Percentiles rank a stretch among this genome's conserved stretches.
phyloP scores from a whole-genome alignment of 148 eudicot genomes.

The Mesembryanthemum crystallinum region DNA sequence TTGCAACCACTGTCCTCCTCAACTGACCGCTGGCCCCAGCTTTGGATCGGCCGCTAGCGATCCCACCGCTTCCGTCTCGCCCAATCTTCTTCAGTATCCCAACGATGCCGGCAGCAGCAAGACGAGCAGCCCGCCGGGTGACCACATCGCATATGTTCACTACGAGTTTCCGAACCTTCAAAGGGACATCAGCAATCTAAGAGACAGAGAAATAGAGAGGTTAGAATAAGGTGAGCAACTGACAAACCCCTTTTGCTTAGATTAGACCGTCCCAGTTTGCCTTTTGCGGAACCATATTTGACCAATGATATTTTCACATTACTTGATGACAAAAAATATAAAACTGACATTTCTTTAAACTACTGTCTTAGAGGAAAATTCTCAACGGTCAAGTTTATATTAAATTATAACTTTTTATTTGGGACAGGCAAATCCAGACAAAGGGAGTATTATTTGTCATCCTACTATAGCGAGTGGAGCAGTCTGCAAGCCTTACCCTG shows the following conservation, averaged over 20 bases:
- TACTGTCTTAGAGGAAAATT: no score
- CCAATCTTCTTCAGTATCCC: slow-evolving; percentile 90
- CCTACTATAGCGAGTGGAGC: background rate
- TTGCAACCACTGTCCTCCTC: slow-evolving; percentile 77
- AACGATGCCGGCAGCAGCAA: slow-evolving; percentile 85
- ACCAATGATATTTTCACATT: no score
- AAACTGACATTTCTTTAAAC: no score
- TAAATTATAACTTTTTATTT: no score
- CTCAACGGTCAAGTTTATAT: no score
- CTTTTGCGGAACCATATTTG: no score
- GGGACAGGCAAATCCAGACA: no score
- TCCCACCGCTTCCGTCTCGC: slow-evolving; percentile 77
- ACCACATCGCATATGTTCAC: slow-evolving; percentile 85
- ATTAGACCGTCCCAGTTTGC: no score
- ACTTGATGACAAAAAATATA: no score
- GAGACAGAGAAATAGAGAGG: background rate
- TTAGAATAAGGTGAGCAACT: background rate
- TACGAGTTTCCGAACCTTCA: slow-evolving; percentile 67
- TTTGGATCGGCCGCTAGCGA: slow-evolving; percentile 52
- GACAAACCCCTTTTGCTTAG: no score
- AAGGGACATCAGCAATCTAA: slow-evolving; percentile 59
- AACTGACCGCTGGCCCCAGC: slow-evolving; percentile 31
- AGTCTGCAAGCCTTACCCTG: slow-evolving; percentile 39
- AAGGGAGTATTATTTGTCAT: background rate
- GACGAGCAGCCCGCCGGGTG: slow-evolving; percentile 72